Percentiles rank a stretch among this genome's conserved stretches.
Conservation (phyloP, 1,284 basidiomycete genomes). For the Puccinia hordei region DNA sequence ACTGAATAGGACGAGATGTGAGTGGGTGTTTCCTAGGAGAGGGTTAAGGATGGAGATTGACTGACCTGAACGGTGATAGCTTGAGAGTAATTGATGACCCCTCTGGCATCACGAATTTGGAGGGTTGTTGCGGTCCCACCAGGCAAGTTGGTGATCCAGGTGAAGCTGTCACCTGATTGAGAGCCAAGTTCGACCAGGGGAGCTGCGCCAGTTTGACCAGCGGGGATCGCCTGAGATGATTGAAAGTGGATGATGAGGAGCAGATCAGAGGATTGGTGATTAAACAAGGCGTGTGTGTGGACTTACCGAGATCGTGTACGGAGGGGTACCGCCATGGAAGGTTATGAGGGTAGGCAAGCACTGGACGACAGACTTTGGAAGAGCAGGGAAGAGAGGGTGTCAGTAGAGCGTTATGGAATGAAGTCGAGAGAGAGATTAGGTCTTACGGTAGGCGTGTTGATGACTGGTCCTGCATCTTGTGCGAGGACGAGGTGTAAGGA, state of each 20-base stretch:
- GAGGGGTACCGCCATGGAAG: conserved; percentile 51
- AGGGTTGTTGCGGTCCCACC: conserved; percentile 58
- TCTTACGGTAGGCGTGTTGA: conserved; percentile 47
- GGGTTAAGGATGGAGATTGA: not conserved
- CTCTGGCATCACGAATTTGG: conserved; percentile 56
- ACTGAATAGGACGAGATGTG: not conserved
- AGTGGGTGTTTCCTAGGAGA: not conserved
- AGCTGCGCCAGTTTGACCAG: conserved; percentile 54
- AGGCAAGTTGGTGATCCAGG: conserved; percentile 58
- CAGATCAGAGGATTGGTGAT: not conserved
- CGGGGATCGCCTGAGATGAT: conserved; percentile 49
- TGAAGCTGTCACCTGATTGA: conserved; percentile 54
- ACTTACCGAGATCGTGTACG: conserved; percentile 53
- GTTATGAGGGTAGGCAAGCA: conserved; percentile 51
- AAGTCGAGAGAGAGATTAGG: conserved; percentile 9
- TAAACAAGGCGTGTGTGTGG: conserved; percentile 1
- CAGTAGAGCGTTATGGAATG: conserved; percentile 24
- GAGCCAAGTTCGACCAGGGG: conserved; percentile 54
- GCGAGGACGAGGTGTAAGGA: conserved; percentile 37
- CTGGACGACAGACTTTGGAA: conserved; percentile 49
- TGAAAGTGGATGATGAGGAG: not conserved
- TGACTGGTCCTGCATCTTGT: conserved; percentile 41
- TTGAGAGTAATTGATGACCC: conserved; percentile 51
- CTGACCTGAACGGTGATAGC: conserved; percentile 37
- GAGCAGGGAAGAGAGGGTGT: conserved; percentile 12